Evolutionary conservation across 495 filamentous ascomycete species (phyloP), one percentile per base, ranked within the genome.

Genomic region (Parmelia sp.): DNA sequence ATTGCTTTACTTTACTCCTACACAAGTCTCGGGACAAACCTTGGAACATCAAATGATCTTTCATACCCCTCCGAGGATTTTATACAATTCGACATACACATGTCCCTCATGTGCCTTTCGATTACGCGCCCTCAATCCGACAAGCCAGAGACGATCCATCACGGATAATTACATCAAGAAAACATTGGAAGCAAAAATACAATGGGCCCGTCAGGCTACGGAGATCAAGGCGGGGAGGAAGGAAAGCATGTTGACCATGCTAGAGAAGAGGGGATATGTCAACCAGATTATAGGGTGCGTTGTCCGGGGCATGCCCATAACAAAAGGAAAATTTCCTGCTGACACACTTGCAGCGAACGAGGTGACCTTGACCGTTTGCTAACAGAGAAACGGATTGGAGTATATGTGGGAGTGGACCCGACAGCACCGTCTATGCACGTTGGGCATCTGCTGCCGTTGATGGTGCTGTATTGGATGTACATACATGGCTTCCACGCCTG

Each of bases 401-500:
- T 86, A 58, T 99, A 99, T 71, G 88, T 89, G 45, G 94, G 94
- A 63, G 82, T 99, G 57, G 94, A 99, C 69, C 92, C 94, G 17
- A 97, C 95, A 0, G 95, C 93, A 5, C 82, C 84, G 33, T 96
- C 92, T 7, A 78, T 97, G 67, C 94, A 99, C 72, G 79, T 97
- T 61, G 94, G 94, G 37, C 92, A 99, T 74, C 84, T 99, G 62
- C 76, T 97, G 14, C 93, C 94, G 12, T 81, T 97, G 49, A 97
- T 99, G 94, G 86, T 91, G 1, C 75, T 97, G 35, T 93, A 91
- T 64, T 97, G 94, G 90, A 88, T 91, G 78, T 95, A 93, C 72
- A 78, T 96, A 45, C 84, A 92, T 75, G 93, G 94, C 19, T 87
- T 89, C 67, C 79, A 83, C 37, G 80, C 89, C 19, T 81, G 89